phyloP scores from a whole-genome alignment of 805 yeast genomes.

The Candida gorgasii region DNA sequence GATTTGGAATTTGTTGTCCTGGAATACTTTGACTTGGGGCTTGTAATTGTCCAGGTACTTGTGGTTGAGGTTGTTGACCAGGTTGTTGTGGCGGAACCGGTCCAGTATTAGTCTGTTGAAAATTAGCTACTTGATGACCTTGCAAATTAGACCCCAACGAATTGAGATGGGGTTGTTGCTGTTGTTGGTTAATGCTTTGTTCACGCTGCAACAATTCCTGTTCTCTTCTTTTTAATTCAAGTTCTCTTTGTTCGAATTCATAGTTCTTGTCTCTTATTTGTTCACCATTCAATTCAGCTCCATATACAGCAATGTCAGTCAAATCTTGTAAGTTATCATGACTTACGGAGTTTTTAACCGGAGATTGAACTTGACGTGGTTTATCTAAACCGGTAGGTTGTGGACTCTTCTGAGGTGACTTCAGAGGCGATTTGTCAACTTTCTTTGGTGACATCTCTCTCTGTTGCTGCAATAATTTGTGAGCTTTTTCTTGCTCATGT shows the following conservation, averaged over 20 bases:
- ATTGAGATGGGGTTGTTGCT: slow-evolving; percentile 5
- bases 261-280: slow-evolving; percentile 13
- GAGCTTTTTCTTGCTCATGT: slow-evolving; percentile 8
- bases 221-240: slow-evolving; percentile 28
- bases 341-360: slow-evolving; percentile 11
- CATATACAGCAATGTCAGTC: slow-evolving; percentile 38
- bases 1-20: not conserved
- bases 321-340: slow-evolving; percentile 35
- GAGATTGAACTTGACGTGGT: not conserved
- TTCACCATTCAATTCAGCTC: slow-evolving; percentile 35
- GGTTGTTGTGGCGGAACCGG: not conserved
- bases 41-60: no score
- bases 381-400: not conserved
- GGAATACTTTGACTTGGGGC: not conserved
- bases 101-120: slow-evolving; percentile 10
- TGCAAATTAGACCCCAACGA: slow-evolving; percentile 8
- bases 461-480: slow-evolving; percentile 2
- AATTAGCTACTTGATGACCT: slow-evolving; percentile 10
- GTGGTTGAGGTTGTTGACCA: not conserved
- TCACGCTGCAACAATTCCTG: slow-evolving; percentile 23
- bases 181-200: slow-evolving; percentile 6
- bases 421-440: not conserved
- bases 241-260: slow-evolving; percentile 22
- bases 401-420: slow-evolving; percentile 1
- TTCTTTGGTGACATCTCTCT: slow-evolving; percentile 3